Percentiles rank a stretch among this genome's conserved stretches.
These are phyloP conservation scores for Skeletonema costatum DNA, from an alignment of 108 stramenopile genomes.

Conservation along the genomic window DNA sequence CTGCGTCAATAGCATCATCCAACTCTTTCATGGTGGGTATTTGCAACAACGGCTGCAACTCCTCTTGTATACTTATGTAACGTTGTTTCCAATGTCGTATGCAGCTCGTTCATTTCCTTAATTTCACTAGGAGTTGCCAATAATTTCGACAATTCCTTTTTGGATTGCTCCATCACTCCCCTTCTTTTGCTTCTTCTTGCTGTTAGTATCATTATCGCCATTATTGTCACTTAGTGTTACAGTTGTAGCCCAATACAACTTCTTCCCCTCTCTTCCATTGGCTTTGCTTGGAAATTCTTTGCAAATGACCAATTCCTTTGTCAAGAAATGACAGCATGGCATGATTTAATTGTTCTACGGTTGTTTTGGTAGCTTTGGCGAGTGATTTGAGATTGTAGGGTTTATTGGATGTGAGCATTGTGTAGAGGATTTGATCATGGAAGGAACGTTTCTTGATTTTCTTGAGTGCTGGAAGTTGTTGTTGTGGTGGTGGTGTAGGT, in stretches of 20 bases:
- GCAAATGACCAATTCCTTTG: slow-evolving; percentile 62
- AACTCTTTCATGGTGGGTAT: slow-evolving; percentile 67
- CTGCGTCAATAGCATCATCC: slow-evolving; percentile 22
- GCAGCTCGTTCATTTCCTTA: slow-evolving; percentile 19
- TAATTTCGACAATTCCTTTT: slow-evolving; percentile 26
- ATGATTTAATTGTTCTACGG: slow-evolving; percentile 60
- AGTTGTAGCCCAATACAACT: slow-evolving; percentile 68
- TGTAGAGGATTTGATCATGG: slow-evolving; percentile 70
- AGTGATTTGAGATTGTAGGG: slow-evolving; percentile 76
- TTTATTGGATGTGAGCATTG: slow-evolving; percentile 65
- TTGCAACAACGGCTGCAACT: slow-evolving; percentile 40
- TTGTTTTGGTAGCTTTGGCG: slow-evolving; percentile 63
- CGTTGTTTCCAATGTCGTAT: slow-evolving; percentile 29
- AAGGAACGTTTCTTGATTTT: slow-evolving; percentile 55
- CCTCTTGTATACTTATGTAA: slow-evolving; percentile 18
- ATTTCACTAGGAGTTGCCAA: slow-evolving; percentile 50
- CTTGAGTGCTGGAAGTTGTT: background rate
- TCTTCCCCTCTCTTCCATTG: slow-evolving; percentile 48
- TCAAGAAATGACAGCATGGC: slow-evolving; percentile 73
- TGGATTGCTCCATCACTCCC: slow-evolving; percentile 29
- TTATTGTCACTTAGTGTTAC: background rate
- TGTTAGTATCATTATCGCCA: background rate
- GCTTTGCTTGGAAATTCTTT: slow-evolving; percentile 70
- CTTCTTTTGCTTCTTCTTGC: slow-evolving; percentile 35
- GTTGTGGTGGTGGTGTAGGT: background rate